These are phyloP conservation scores for Syzygium jambos DNA, from an alignment of 345 rosid species.

Conservation along the genomic window DNA sequence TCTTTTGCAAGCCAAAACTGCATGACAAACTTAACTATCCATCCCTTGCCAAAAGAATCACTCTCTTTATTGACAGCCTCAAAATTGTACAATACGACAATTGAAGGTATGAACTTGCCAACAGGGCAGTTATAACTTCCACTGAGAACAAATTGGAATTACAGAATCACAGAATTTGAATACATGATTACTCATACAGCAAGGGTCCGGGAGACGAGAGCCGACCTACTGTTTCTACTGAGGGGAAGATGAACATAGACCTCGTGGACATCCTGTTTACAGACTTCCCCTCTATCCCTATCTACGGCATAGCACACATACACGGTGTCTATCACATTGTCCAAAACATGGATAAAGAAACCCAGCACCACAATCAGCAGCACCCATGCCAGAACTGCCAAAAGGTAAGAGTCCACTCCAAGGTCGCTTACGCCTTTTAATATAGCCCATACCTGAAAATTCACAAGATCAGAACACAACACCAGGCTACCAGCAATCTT, in stretches of 20 bases:
- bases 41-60: neutral
- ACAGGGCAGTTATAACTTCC: constrained; percentile 3
- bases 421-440: constrained; percentile 51
- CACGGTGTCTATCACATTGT: constrained; percentile 74
- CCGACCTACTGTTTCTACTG: constrained; percentile 46
- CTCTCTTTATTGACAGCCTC: constrained; percentile 26
- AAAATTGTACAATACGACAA: constrained; percentile 11
- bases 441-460: constrained; percentile 56
- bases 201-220: constrained; percentile 18
- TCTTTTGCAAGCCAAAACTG: neutral
- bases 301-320: constrained; percentile 82
- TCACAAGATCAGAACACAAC: neutral
- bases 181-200: constrained; percentile 23
- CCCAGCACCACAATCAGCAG: constrained; percentile 45
- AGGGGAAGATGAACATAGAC: constrained; percentile 72
- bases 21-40: neutral
- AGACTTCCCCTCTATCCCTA: constrained; percentile 76
- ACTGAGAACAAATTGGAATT: constrained; percentile 16
- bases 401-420: constrained; percentile 45
- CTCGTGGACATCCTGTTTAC: constrained; percentile 79
- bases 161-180: neutral
- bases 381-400: constrained; percentile 58
- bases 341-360: constrained; percentile 74
- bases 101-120: neutral
- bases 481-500: neutral